Percentiles rank a stretch among this genome's conserved stretches.
Evolutionary conservation across 1,284 basidiomycete genomes (phyloP).

Genomic region (Ganoderma leucocontextum): DNA sequence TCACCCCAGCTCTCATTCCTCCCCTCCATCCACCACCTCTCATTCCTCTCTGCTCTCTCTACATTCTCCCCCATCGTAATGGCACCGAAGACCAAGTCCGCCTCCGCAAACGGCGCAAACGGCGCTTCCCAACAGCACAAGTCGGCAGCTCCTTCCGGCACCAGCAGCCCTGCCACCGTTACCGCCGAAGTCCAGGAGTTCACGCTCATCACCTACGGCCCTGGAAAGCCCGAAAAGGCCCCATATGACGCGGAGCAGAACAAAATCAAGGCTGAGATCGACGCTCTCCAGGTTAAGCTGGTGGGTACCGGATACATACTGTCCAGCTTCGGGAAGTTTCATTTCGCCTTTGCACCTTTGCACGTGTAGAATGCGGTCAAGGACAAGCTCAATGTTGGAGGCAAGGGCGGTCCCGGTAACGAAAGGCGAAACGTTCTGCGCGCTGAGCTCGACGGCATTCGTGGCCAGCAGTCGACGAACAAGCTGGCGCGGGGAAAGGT

Average conservation of each 20-base stretch:
- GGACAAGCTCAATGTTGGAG: slow-evolving; percentile 77
- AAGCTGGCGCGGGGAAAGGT: slow-evolving; percentile 83
- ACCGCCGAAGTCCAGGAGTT: slow-evolving; percentile 51
- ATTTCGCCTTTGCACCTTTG: slow-evolving; percentile 5
- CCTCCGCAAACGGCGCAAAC: slow-evolving; percentile 48
- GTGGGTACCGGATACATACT: slow-evolving; percentile 56
- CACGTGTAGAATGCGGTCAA: slow-evolving; percentile 72
- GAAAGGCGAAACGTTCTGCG: slow-evolving; percentile 82
- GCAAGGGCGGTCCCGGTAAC: slow-evolving; percentile 67
- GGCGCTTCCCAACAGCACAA: slow-evolving; percentile 50
- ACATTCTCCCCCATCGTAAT: slow-evolving; percentile 34
- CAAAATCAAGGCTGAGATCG: slow-evolving; percentile 84
- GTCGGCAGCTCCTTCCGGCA: slow-evolving; percentile 36
- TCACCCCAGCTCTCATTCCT: slow-evolving; percentile 26
- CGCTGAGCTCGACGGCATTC: slow-evolving; percentile 84
- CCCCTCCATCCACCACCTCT: slow-evolving; percentile 33
- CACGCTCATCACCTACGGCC: slow-evolving; percentile 44
- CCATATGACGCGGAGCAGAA: slow-evolving; percentile 87
- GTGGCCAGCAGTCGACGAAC: slow-evolving; percentile 82
- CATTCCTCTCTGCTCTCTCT: slow-evolving; percentile 11
- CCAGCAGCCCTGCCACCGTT: slow-evolving; percentile 52
- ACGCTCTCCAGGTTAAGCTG: slow-evolving; percentile 79
- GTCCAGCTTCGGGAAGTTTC: slow-evolving; percentile 17
- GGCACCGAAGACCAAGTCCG: slow-evolving; percentile 64
- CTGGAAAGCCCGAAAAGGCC: slow-evolving; percentile 82